Evolutionary conservation across 192 early-diverging fungal genomes (phyloP).

Genomic region (Coemansia guatemalensis): DNA sequence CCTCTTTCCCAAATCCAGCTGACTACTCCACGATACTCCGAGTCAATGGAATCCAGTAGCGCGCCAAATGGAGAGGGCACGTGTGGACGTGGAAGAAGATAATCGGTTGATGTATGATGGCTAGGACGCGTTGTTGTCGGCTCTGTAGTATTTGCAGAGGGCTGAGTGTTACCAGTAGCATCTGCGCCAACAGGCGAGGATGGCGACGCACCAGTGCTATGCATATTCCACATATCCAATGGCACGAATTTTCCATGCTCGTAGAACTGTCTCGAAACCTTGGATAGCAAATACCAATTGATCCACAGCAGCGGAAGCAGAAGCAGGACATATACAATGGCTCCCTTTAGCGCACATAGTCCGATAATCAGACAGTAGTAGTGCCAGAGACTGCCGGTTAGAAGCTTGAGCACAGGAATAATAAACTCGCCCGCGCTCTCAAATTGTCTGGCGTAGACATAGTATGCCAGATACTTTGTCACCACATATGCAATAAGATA

Average conservation of each 20-base stretch:
- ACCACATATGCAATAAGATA: constrained; percentile 64
- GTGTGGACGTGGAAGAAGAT: constrained; percentile 36
- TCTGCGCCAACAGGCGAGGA: not conserved
- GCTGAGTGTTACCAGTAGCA: not conserved
- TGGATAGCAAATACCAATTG: constrained; percentile 42
- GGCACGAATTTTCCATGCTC: constrained; percentile 42
- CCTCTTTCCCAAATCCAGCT: constrained; percentile 14
- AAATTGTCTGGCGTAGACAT: constrained; percentile 73
- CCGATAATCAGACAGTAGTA: constrained; percentile 53
- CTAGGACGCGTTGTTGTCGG: constrained; percentile 8
- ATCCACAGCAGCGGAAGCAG: constrained; percentile 47
- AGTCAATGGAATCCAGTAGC: constrained; percentile 22
- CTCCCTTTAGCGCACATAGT: constrained; percentile 45
- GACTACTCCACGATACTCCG: constrained; percentile 16
- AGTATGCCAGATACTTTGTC: constrained; percentile 74
- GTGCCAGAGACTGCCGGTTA: constrained; percentile 48
- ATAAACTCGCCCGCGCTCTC: constrained; percentile 64
- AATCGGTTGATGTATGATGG: constrained; percentile 47
- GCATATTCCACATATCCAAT: constrained; percentile 21
- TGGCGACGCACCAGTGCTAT: not conserved
- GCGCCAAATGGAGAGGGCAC: constrained; percentile 29
- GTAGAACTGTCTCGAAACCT: constrained; percentile 45
- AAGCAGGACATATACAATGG: constrained; percentile 39
- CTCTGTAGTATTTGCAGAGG: not conserved
- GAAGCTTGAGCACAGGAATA: constrained; percentile 44